Percentiles rank a stretch among this genome's conserved stretches.
phyloP scores from a whole-genome alignment of 2,329 filamentous ascomycete species.

The Cryphonectria japonica region DNA sequence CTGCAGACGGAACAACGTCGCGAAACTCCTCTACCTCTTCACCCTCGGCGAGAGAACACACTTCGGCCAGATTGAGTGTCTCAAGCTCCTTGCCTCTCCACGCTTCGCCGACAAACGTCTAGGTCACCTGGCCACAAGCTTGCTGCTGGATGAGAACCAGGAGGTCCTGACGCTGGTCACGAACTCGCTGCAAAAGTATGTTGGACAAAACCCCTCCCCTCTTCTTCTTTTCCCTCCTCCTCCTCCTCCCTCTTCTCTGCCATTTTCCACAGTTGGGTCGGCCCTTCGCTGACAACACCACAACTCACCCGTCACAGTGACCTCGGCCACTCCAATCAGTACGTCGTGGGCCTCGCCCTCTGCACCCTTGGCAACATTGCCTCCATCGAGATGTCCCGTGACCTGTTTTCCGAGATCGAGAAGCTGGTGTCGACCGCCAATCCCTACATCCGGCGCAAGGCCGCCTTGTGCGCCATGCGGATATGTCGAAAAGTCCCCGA shows the following conservation, averaged over 20 bases:
- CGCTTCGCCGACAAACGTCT: constrained; percentile 97
- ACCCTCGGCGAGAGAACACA: constrained; percentile 96
- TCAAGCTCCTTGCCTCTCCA: constrained; percentile 94
- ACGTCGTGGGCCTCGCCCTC: constrained; percentile 93
- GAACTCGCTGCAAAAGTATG: constrained; percentile 94
- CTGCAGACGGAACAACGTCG: constrained; percentile 92
- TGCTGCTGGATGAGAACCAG: constrained; percentile 96
- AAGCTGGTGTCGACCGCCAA: constrained; percentile 89
- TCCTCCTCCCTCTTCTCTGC: neutral
- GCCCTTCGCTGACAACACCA: constrained; percentile 39
- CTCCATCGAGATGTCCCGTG: constrained; percentile 96
- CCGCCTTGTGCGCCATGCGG: constrained; percentile 97
- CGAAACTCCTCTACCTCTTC: constrained; percentile 97
- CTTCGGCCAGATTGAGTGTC: constrained; percentile 98
- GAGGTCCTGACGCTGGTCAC: constrained; percentile 96
- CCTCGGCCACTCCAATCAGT: constrained; percentile 95
- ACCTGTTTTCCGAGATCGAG: constrained; percentile 95
- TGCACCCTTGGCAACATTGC: constrained; percentile 98
- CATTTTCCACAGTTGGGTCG: neutral
- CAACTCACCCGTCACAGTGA: constrained; percentile 61
- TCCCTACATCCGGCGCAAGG: constrained; percentile 97
- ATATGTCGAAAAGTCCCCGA: constrained; percentile 98
- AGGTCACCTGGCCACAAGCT: constrained; percentile 93
- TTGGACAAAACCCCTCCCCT: too few species aligned
- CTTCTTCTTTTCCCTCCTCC: too few species aligned